These are phyloP conservation scores for Pestalotiopsis sp. DNA, from an alignment of 2,329 filamentous ascomycete species.

Conservation along the genomic window DNA sequence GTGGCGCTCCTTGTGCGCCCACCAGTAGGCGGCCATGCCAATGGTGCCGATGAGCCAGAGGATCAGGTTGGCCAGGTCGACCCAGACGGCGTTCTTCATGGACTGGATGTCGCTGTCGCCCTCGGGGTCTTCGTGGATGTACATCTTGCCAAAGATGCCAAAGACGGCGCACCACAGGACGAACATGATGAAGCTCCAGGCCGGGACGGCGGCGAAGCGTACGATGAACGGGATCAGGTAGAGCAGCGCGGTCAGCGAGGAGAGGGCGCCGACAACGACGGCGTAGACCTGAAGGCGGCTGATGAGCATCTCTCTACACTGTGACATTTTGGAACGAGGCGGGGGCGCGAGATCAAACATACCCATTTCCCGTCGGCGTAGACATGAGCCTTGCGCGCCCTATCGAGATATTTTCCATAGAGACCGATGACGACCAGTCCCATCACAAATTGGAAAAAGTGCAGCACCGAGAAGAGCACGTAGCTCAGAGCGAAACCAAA, in stretches of 20 bases:
- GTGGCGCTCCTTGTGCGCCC: constrained; percentile 52
- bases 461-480: constrained; percentile 62
- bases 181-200: constrained; percentile 73
- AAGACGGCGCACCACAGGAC: constrained; percentile 82
- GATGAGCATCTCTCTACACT: background rate
- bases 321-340: background rate
- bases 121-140: constrained; percentile 69
- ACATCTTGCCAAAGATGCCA: constrained; percentile 81
- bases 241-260: constrained; percentile 64
- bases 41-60: constrained; percentile 72
- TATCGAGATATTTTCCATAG: constrained; percentile 71
- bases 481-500: constrained; percentile 49
- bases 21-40: constrained; percentile 62
- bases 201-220: constrained; percentile 56
- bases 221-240: constrained; percentile 67
- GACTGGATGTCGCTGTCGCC: constrained; percentile 65
- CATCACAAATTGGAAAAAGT: constrained; percentile 76
- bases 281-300: constrained; percentile 63
- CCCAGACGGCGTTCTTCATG: constrained; percentile 88
- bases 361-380: constrained; percentile 73
- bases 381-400: constrained; percentile 49
- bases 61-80: constrained; percentile 74
- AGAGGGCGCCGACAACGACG: constrained; percentile 67
- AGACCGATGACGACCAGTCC: constrained; percentile 78
- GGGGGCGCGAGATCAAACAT: constrained; percentile 26